Evolutionary conservation across 805 yeast species (phyloP).

Genomic region (Saturnispora galanensis): DNA sequence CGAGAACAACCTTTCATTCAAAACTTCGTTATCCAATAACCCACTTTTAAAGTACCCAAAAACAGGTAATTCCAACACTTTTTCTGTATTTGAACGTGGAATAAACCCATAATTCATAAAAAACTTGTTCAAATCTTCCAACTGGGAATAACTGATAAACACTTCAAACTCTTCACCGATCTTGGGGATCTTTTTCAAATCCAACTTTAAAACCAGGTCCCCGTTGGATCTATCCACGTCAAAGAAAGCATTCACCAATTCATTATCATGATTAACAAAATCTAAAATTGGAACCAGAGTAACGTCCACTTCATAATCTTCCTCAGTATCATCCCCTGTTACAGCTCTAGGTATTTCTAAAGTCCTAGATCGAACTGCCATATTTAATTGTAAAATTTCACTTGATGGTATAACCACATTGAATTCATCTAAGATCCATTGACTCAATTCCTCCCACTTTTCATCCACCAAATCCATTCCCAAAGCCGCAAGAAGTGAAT

Average conservation of each 20-base stretch:
- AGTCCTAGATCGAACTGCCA: constrained; percentile 49
- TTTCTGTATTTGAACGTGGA: constrained; percentile 24
- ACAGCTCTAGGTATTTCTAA: constrained; percentile 51
- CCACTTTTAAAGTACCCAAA: constrained; percentile 21
- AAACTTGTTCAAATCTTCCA: constrained; percentile 33
- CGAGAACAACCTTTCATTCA: constrained; percentile 22
- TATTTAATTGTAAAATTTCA: constrained; percentile 16
- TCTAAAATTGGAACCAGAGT: constrained; percentile 60
- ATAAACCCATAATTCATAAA: constrained; percentile 38
- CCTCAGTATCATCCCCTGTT: constrained; percentile 15
- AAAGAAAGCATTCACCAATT: constrained; percentile 41
- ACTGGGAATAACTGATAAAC: constrained; percentile 35
- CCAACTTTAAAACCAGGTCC: constrained; percentile 34
- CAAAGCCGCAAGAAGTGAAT: constrained; percentile 11
- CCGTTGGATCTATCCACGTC: constrained; percentile 41
- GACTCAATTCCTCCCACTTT: constrained; percentile 13
- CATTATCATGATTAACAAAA: constrained; percentile 51
- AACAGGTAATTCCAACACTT: constrained; percentile 29
- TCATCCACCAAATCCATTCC: constrained; percentile 9
- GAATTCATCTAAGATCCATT: constrained; percentile 13
- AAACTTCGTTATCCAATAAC: background rate
- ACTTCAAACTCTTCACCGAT: constrained; percentile 24
- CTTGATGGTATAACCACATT: constrained; percentile 9
- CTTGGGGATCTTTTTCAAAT: constrained; percentile 8
- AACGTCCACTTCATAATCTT: constrained; percentile 38